These are phyloP conservation scores for Pichia scutulata DNA, from an alignment of 805 yeast species.

Conservation along the genomic window DNA sequence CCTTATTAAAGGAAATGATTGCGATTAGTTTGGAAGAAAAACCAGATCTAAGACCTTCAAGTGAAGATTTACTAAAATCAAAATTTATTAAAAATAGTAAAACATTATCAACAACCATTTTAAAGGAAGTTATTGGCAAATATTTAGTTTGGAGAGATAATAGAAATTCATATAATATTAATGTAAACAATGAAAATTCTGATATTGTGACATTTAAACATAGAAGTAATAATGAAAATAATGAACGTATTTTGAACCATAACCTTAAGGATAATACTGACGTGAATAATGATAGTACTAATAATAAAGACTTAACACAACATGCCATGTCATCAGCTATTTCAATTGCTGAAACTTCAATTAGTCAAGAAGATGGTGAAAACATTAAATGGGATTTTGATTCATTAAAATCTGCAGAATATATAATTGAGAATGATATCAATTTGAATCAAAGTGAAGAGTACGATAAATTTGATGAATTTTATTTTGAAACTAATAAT, in stretches of 20 bases:
- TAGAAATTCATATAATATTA: conserved; percentile 17
- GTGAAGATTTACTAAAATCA: conserved; percentile 74
- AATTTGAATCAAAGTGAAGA: conserved; percentile 24
- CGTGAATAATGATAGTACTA: not conserved
- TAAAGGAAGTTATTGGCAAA: conserved; percentile 69
- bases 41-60: conserved; percentile 79
- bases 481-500: conserved; percentile 4
- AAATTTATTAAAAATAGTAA: conserved; percentile 62
- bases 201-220: conserved; percentile 30
- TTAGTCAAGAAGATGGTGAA: conserved; percentile 19
- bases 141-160: conserved; percentile 73
- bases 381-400: conserved; percentile 87
- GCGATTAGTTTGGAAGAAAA: conserved; percentile 92
- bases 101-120: conserved; percentile 46
- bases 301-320: not conserved
- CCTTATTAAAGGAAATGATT: conserved; percentile 73
- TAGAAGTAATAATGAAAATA: conserved; percentile 37
- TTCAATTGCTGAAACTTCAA: conserved; percentile 2
- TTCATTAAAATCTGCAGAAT: conserved; percentile 65
- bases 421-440: conserved; percentile 64
- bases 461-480: conserved; percentile 12
- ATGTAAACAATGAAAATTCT: not conserved
- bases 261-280: conserved; percentile 4
- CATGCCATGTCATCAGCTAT: not conserved
- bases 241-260: no score